These are phyloP conservation scores for Tuber aestivum DNA, from an alignment of 495 filamentous ascomycete genomes.

Conservation along the genomic window DNA sequence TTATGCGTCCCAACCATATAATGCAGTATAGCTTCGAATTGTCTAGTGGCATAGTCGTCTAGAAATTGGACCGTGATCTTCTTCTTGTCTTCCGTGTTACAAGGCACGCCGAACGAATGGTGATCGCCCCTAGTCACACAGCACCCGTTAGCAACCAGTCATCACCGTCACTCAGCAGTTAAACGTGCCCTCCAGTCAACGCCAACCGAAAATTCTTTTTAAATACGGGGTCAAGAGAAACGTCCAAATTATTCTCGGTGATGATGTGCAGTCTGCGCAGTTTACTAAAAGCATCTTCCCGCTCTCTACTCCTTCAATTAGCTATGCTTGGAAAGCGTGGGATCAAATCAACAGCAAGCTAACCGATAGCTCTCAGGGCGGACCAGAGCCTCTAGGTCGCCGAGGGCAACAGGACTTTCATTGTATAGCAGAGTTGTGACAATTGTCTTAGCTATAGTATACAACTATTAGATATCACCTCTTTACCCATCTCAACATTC, in stretches of 20 bases:
- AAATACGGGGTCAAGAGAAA: constrained; percentile 37
- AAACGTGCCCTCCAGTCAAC: constrained; percentile 61
- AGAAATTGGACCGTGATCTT: constrained; percentile 61
- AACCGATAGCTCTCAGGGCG: constrained; percentile 63
- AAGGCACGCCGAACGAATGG: constrained; percentile 82
- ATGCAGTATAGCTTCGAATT: constrained; percentile 93
- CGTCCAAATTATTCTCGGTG: constrained; percentile 39
- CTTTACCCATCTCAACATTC: background rate
- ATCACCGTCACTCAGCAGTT: background rate
- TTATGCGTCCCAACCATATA: constrained; percentile 78
- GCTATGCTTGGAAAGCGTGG: background rate
- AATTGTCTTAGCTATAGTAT: constrained; percentile 73
- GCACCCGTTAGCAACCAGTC: background rate
- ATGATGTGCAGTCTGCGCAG: constrained; percentile 79
- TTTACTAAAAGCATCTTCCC: constrained; percentile 73
- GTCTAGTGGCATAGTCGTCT: constrained; percentile 77
- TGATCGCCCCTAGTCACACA: constrained; percentile 54
- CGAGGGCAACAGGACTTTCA: constrained; percentile 63
- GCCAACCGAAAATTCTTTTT: constrained; percentile 56
- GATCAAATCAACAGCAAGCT: constrained; percentile 17
- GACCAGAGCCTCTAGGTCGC: constrained; percentile 79
- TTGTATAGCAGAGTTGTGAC: constrained; percentile 92
- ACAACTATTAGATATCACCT: constrained; percentile 13
- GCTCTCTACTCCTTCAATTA: constrained; percentile 51
- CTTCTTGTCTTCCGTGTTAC: constrained; percentile 53